Evolutionary conservation across 2,329 filamentous ascomycete genomes (phyloP), one percentile per base, ranked within the genome.

Genomic region (Talaromyces atroroseus): DNA sequence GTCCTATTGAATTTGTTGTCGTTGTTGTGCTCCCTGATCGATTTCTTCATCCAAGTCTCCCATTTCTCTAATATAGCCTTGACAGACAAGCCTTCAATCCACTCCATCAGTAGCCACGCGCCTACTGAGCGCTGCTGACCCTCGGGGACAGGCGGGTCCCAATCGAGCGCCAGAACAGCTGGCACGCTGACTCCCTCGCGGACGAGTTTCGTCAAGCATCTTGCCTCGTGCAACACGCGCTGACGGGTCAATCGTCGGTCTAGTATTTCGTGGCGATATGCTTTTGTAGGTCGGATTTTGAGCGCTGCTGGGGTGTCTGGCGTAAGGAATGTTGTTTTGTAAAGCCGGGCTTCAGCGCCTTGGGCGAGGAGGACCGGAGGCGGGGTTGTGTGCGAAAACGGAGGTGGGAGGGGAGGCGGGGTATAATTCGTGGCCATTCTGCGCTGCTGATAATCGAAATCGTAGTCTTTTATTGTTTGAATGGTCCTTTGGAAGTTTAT

Each of bases 271-370:
- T 99, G 94, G 20, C 94, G 84, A 82, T 95, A 99, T 24, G 89
- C 84, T 76, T 99, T 99, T 24, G 85, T 80, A 0, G 92, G 92
- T 0, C 94, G 89, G 79, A 95, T 86, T 77, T 99, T 99, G 60
- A 97, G 83, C 0, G 92, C 90, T 68, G 86, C 88, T 14, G 87
- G 83, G 10, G 83, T 78, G 56, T 78, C 71, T 40, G 88, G 82
- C 1, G 81, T 71, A 54, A 96, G 85, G 75, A 90, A 95, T 55
- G 83, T 86, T 18, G 90, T 92, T 72, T 85, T 87, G 83, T 95
- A 97, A 68, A 99, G 84, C 62, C 92, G 90, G 59, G 90, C 92
- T 82, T 99, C 94, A 69, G 94, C 94, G 75, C 94, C 94, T 80
- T 97, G 94, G 57, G 90, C 87, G 64, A 97, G 83, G 67, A 96